phyloP scores from a whole-genome alignment of 495 filamentous ascomycete genomes.

The Aspergillus diversus region DNA sequence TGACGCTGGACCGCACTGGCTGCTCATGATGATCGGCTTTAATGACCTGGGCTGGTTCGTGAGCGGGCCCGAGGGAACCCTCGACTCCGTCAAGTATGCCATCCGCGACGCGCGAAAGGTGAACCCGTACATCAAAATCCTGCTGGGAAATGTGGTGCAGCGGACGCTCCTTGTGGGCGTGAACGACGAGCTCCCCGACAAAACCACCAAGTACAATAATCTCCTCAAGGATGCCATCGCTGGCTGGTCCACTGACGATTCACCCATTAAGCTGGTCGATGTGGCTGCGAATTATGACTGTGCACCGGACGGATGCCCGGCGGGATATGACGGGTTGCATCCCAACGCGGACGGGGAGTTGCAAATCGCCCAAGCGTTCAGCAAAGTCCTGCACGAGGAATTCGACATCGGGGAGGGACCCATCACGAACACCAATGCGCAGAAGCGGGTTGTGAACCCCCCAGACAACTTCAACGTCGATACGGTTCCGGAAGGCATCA shows the following conservation, averaged over 20 bases:
- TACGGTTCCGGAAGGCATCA: neutral
- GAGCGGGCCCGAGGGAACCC: neutral
- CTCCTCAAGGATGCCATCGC: neutral
- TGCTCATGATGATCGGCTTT: slow-evolving; percentile 1
- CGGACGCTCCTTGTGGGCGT: slow-evolving; percentile 2
- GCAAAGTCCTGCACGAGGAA: neutral
- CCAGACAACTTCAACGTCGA: neutral
- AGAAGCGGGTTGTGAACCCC: neutral
- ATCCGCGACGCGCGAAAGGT: neutral
- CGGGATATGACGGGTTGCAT: slow-evolving; percentile 8
- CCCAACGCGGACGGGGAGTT: neutral
- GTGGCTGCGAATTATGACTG: slow-evolving; percentile 7
- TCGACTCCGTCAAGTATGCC: neutral
- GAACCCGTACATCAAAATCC: slow-evolving; percentile 5
- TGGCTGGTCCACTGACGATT: neutral
- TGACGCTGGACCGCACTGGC: neutral
- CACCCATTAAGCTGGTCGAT: neutral
- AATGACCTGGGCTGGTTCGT: slow-evolving; percentile 8
- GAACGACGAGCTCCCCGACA: slow-evolving; percentile 2
- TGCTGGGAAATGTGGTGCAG: slow-evolving; percentile 7
- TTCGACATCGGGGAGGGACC: neutral
- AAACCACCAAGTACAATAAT: slow-evolving; percentile 4
- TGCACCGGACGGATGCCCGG: slow-evolving; percentile 4
- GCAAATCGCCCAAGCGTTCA: slow-evolving; percentile 13
- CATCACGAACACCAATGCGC: neutral